Base-by-base conservation (phyloP, 2,329 filamentous ascomycete genomes). In the Plenodomus tracheiphilus region DNA sequence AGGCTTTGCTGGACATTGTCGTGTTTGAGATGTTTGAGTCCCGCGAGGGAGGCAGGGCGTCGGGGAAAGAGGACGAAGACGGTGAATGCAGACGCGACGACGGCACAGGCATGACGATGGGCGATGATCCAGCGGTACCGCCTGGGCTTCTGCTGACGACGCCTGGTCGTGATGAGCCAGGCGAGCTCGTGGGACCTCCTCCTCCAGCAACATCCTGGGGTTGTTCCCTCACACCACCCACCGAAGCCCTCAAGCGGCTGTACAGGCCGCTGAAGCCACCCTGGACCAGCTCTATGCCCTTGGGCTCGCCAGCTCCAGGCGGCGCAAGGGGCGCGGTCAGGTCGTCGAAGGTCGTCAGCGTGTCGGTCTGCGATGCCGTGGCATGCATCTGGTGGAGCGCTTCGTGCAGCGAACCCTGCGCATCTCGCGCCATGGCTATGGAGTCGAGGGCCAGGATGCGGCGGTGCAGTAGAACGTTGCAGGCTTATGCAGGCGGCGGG, bases 261-360 rank as follows among this genome's bases (percentile, higher is more conserved):
- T 97, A 97, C 32, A 97, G 77, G 1, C 93, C 91, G 66, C 89
- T 96, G 39, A 97, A 78, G 4, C 93, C 91, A 71, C 93, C 89
- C 54, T 94, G 89, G 18, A 94, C 84, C 35, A 88, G 73, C 49
- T 96, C 91, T 32, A 89, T 77, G 8, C 82, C 82, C 68, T 90
- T 91, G 49, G 79, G 84, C 61, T 96, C 91, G 19, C 79, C 73
- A 13, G 77, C 74, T 1, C 81, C 77, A 1, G 83, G 75, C 1
- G 81, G 78, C 2, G 79, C 76, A 0, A 88, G 85, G 4, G 86
- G 85, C 1, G 87, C 81, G 1, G 88, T 89, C 64, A 96, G 92
- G 66, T 97, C 92, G 74, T 95, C 95, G 74, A 97, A 97, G 8
- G 91, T 95, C 2, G 93, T 97, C 40, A 97, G 79, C 28, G 85